Base-by-base conservation (phyloP, 805 yeast genomes). In the Clavispora fructus region DNA sequence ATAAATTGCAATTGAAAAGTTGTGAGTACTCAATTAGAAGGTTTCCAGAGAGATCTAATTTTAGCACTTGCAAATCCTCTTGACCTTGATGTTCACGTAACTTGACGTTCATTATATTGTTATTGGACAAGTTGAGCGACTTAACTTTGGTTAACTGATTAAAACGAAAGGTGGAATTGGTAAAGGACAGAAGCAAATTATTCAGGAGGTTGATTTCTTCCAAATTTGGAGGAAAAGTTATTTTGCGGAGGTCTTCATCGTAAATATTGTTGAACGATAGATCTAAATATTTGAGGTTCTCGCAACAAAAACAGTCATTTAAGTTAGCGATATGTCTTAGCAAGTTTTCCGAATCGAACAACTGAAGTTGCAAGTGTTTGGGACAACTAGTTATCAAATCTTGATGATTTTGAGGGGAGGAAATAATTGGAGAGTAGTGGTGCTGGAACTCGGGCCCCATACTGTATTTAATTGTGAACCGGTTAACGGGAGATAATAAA, bases 181-280 rank as follows among this genome's bases (percentile, higher is more conserved):
- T 50, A n/a, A 64, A 23, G 17, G 40, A 42, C 26, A 49, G 44
- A 13, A 64, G 37, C 33, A 42, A 53, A 44, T 66, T 66, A 46
- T 64, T 63, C 6, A 69, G 61, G n/a, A 64, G 49, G 39, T 62
- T 60, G 32, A 65, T 47, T 11, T 50, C 26, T 33, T 45, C 42
- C 28, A 66, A 41, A 23, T 47, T 40, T 0, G 44, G 7, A 0
- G 70, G 68, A 33, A 65, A 56, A 12, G 40, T 26, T 6, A 64
- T 39, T 12, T 35, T 13, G 5, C 54, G 29, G 16, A 64, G 39
- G 16, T 39, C 43, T 17, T 27, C 37, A 40, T 64, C 65, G n/a
- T 49, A 45, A 12, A 66, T 47, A 11, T 53, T 51, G 39, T 64
- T 65, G 48, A 46, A 66, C 3, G 69, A 63, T 35, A 66, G 49